Base-by-base conservation (phyloP, 305 asterid species). In the Fraxinus baroniana region DNA sequence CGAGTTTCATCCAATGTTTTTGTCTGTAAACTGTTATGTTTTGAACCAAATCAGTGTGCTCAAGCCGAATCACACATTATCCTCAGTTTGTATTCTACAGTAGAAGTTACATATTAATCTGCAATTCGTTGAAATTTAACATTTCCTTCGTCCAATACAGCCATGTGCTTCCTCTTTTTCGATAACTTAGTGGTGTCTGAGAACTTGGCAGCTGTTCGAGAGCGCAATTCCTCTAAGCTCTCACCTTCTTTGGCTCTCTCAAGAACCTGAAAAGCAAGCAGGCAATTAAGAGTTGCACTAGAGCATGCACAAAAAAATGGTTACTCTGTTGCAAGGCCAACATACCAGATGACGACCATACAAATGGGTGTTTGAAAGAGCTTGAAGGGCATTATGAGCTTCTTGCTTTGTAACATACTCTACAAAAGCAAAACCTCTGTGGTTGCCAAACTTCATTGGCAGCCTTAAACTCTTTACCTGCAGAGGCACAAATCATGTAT, bases 291-390 rank as follows among this genome's bases (percentile, higher is more conserved):
- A 33, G 13, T 74, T 37, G 57, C 33, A 33, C 70, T 12, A 4
- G 10, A 9, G 35, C 79, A 78, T 35, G 15, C 26, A 24, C 3
- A 35, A 22, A 33, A 4, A 41, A 8, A 3, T 20, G 15, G 35
- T 2, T 13, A 20, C 18, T 8, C n/a, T 0, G 5, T 4, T 33
- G 5, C 37, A 30, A 73, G 57, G 70, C 72, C 37, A 37, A 86
- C 93, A n/a, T 92, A 95, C 99, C 99, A 96, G 82, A 91, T 87
- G 98, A 78, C 99, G 99, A 39, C 98, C 99, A 18, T 94, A 96
- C 78, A 96, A 91, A 90, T 96, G 99, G 46, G 95, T 88, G 84
- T 76, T 94, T 49, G 97, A 88, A 85, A 93, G 94, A 84, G 97
- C 90, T 88, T 90, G 84, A 76, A 94, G 92, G 78, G 98, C 99